Percentiles rank a stretch among this genome's conserved stretches.
phyloP scores from a whole-genome alignment of 2,329 filamentous ascomycete genomes.

The Sporothrix dimorphospora region DNA sequence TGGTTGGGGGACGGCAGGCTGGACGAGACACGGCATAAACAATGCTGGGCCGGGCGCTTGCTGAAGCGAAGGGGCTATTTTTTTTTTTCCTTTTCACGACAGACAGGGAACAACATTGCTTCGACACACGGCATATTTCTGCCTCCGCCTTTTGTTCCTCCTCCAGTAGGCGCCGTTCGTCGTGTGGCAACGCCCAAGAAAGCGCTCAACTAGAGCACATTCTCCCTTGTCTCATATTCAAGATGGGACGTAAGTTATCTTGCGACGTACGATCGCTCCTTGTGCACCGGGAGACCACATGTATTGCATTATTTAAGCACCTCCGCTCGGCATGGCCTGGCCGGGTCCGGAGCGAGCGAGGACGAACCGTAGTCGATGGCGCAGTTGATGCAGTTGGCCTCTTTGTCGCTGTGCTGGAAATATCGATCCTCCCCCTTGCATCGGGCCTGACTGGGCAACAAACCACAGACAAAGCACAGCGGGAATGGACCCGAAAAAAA shows the following conservation, averaged over 20 bases:
- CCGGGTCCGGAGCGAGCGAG: slow-evolving; percentile 15
- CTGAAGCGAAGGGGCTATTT: neutral
- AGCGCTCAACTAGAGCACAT: neutral
- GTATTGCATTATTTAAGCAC: slow-evolving; percentile 11
- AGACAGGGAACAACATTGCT: no score
- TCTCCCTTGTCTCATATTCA: slow-evolving; percentile 1
- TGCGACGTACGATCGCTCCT: neutral
- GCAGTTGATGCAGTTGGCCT: neutral
- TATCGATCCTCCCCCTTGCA: slow-evolving; percentile 25
- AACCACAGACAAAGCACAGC: neutral
- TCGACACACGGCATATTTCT: neutral
- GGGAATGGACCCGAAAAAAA: neutral
- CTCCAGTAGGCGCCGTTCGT: neutral
- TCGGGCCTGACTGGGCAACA: slow-evolving; percentile 25
- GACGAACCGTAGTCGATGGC: neutral
- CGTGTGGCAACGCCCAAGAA: neutral
- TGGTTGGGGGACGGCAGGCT: neutral
- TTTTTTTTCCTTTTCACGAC: no score
- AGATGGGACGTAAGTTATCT: neutral
- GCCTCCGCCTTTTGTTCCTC: neutral
- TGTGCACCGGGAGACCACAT: slow-evolving; percentile 4
- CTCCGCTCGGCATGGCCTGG: neutral
- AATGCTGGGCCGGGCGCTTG: neutral
- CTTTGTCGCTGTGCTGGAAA: neutral
- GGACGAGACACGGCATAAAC: slow-evolving; percentile 10